Percentiles rank a stretch among this genome's conserved stretches.
These are phyloP conservation scores for Corymbia citriodora DNA, from an alignment of 441 rosid species.

Conservation along the genomic window DNA sequence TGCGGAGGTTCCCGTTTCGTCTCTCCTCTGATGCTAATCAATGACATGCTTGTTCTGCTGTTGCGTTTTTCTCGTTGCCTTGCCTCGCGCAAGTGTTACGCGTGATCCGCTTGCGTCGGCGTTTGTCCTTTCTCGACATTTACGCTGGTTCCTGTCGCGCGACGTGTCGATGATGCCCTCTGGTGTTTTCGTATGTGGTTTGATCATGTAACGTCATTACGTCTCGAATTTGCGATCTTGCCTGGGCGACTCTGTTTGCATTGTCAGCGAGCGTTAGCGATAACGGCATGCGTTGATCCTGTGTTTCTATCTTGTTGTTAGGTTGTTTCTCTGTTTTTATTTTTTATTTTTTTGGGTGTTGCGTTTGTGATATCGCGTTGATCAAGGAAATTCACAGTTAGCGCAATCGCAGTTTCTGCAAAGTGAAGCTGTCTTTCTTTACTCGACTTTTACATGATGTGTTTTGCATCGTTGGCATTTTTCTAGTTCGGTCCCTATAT, in stretches of 20 bases:
- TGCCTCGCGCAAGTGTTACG: background rate
- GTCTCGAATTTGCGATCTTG: background rate
- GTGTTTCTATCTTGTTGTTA: background rate
- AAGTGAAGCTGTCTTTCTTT: background rate
- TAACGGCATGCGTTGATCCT: background rate
- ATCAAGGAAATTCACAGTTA: background rate
- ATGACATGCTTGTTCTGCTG: background rate
- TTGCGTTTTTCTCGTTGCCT: background rate
- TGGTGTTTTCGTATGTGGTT: background rate
- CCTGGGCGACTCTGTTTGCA: background rate
- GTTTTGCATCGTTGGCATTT: background rate
- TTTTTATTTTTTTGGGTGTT: background rate
- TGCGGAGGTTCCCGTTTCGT: background rate
- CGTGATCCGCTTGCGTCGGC: background rate
- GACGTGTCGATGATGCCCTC: background rate
- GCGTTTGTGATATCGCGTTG: background rate
- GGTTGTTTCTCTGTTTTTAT: background rate
- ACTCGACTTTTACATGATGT: background rate
- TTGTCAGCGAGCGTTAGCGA: background rate
- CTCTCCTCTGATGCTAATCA: background rate
- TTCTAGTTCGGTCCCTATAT: background rate
- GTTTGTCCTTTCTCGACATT: background rate
- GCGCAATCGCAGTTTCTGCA: background rate
- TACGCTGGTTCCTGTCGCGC: background rate
- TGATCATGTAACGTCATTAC: background rate